Conservation (phyloP, 176 grass and related monocot genomes). For the Tillandsia fasciculata region DNA sequence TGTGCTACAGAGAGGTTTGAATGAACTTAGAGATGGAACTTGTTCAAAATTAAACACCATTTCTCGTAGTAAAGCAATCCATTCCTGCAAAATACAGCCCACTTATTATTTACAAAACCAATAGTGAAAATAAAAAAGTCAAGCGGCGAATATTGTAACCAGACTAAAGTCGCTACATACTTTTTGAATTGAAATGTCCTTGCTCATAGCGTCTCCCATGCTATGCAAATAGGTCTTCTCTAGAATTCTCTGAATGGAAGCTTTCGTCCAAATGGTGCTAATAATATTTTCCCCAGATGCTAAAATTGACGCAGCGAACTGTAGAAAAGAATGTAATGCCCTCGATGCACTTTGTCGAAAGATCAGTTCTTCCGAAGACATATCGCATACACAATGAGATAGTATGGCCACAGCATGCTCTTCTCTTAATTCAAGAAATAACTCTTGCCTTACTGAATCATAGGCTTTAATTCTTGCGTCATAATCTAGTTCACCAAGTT, state of each 20-base stretch:
- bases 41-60: constrained; percentile 67
- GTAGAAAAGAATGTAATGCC: constrained; percentile 64
- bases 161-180: constrained; percentile 16
- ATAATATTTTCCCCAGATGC: constrained; percentile 20
- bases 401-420: constrained; percentile 64
- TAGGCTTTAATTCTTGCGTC: constrained; percentile 60
- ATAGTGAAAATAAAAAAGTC: constrained; percentile 5
- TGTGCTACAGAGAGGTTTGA: constrained; percentile 61
- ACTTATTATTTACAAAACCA: constrained; percentile 9
- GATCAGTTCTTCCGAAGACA: constrained; percentile 81
- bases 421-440: constrained; percentile 54
- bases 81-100: constrained; percentile 50
- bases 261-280: constrained; percentile 38
- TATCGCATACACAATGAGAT: constrained; percentile 84
- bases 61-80: constrained; percentile 73
- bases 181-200: constrained; percentile 76
- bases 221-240: constrained; percentile 71
- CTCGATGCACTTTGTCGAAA: constrained; percentile 87
- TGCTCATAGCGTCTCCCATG: constrained; percentile 72
- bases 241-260: constrained; percentile 48
- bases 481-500: constrained; percentile 80
- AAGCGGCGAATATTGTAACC: background rate
- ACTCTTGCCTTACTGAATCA: constrained; percentile 33
- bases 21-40: constrained; percentile 56
- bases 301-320: constrained; percentile 44